These are phyloP conservation scores for Avena eriantha DNA, from an alignment of 176 grass and related monocot genomes.

Conservation along the genomic window DNA sequence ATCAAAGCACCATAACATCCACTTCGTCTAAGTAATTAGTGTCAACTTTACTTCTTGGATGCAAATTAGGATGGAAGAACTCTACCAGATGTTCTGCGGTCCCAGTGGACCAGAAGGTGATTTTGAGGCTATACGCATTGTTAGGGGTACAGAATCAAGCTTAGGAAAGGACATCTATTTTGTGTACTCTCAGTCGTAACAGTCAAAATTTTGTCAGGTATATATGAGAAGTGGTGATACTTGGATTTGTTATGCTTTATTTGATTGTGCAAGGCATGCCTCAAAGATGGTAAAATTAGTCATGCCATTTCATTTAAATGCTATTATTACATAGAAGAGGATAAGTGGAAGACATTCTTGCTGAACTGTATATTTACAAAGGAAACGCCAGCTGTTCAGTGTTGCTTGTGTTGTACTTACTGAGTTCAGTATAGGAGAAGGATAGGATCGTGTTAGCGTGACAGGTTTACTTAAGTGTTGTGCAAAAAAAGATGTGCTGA, in stretches of 20 bases:
- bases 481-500: not conserved
- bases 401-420: not conserved
- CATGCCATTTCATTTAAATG: constrained; percentile 3
- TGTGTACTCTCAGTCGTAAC: not conserved
- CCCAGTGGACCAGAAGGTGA: too few relatives aligned
- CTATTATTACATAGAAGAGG: not conserved
- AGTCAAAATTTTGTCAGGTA: not conserved
- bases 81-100: too few relatives aligned
- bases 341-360: not conserved
- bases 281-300: not conserved
- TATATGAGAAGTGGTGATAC: not conserved
- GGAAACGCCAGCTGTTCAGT: not conserved
- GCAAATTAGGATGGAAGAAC: too few relatives aligned
- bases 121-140: constrained; percentile 80
- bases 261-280: not conserved
- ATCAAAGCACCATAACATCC: too few relatives aligned
- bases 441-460: not conserved
- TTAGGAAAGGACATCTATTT: constrained; percentile 75
- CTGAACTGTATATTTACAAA: not conserved
- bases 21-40: too few relatives aligned
- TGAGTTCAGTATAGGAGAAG: not conserved
- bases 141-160: constrained; percentile 81
- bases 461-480: not conserved
- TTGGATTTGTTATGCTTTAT: not conserved
- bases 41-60: too few relatives aligned